phyloP scores from a whole-genome alignment of 1,284 basidiomycete genomes.

The Boletus albobrunnescens region DNA sequence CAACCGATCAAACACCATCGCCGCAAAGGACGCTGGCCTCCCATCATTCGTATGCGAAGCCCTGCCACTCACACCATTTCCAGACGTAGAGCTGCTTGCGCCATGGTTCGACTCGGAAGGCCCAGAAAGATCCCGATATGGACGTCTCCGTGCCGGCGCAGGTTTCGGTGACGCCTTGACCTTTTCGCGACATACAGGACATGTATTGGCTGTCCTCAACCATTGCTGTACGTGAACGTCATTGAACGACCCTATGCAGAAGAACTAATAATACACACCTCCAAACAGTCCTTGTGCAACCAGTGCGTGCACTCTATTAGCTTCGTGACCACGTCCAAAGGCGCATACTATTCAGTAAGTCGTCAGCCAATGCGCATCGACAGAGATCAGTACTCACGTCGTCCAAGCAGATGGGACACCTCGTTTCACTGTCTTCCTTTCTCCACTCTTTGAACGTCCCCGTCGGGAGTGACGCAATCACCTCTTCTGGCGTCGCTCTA shows the following conservation, averaged over 20 bases:
- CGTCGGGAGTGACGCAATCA: slow-evolving; percentile 55
- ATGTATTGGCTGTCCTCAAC: slow-evolving; percentile 60
- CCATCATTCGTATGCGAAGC: slow-evolving; percentile 11
- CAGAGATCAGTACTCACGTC: slow-evolving; percentile 49
- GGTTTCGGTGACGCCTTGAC: slow-evolving; percentile 36
- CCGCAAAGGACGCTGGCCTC: slow-evolving; percentile 16
- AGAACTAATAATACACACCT: slow-evolving; percentile 40
- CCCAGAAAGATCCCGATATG: slow-evolving; percentile 2
- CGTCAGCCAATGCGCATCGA: slow-evolving; percentile 7
- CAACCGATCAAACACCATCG: slow-evolving; percentile 22
- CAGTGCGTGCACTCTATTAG: slow-evolving; percentile 69
- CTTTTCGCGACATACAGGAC: slow-evolving; percentile 60
- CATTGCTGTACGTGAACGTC: slow-evolving; percentile 51
- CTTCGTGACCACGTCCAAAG: slow-evolving; percentile 54
- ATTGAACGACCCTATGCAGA: background rate
- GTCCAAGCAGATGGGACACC: slow-evolving; percentile 76
- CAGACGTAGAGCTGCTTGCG: background rate
- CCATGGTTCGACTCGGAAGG: slow-evolving; percentile 10
- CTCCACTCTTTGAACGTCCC: slow-evolving; percentile 66
- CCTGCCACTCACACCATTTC: slow-evolving; percentile 5
- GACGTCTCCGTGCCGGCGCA: slow-evolving; percentile 20
- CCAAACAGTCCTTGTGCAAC: slow-evolving; percentile 68
- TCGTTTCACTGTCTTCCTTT: slow-evolving; percentile 55
- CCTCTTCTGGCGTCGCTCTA: slow-evolving; percentile 53
- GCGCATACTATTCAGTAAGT: slow-evolving; percentile 47